Evolutionary conservation across 768 basidiomycete genomes (phyloP).

Genomic region (Scleroderma bovista): DNA sequence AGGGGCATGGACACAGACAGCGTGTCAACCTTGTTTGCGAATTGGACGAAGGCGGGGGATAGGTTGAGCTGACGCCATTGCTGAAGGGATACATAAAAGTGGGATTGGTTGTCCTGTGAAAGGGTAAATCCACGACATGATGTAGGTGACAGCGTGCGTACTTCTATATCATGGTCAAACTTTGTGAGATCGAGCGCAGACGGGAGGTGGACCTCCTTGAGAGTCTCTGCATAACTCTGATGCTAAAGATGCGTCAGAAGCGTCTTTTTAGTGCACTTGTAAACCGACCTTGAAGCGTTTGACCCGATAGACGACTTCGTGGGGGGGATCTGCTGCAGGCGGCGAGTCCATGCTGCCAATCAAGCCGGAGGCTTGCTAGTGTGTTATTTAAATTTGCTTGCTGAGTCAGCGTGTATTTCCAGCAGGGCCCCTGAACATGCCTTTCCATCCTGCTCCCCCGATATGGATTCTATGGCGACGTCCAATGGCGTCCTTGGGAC

Average conservation of each 20-base stretch:
- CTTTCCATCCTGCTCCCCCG: too few species aligned
- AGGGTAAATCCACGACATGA: not conserved
- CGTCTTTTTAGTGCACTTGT: not conserved
- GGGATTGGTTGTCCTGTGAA: conserved; percentile 65
- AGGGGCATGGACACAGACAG: conserved; percentile 74
- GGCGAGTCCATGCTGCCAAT: conserved; percentile 8
- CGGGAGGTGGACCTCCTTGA: conserved; percentile 70
- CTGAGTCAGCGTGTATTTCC: not conserved
- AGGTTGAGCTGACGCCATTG: conserved; percentile 82
- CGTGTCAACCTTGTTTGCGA: conserved; percentile 53
- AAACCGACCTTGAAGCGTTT: conserved; percentile 48
- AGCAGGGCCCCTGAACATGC: too few species aligned
- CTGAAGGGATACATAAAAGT: conserved; percentile 68
- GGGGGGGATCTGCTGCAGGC: too few species aligned
- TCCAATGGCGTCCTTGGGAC: too few species aligned
- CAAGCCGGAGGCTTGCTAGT: not conserved
- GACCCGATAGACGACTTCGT: conserved; percentile 27
- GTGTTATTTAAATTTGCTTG: not conserved
- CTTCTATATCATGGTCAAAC: conserved; percentile 58
- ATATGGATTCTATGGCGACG: too few species aligned
- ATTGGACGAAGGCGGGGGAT: conserved; percentile 65
- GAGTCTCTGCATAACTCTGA: conserved; percentile 61
- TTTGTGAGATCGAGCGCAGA: conserved; percentile 52
- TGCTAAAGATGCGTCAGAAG: conserved; percentile 37
- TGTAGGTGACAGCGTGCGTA: conserved; percentile 10